phyloP scores from a whole-genome alignment of 2,329 filamentous ascomycete genomes.

The Diaporthe sp. region DNA sequence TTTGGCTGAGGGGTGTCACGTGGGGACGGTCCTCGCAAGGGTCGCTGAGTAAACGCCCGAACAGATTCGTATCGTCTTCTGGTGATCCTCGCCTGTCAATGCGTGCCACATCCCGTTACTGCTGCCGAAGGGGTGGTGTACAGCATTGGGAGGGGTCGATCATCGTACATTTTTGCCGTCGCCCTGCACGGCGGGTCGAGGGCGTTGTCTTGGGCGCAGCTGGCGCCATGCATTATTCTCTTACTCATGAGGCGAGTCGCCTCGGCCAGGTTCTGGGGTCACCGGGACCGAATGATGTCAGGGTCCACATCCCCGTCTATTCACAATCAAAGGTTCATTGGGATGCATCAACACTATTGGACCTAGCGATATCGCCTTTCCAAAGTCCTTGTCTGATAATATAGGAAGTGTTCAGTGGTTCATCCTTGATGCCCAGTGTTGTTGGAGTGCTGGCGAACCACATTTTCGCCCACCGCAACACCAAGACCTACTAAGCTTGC shows the following conservation, averaged over 20 bases:
- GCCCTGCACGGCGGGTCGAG: slow-evolving; percentile 1
- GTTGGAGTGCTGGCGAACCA: neutral
- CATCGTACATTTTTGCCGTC: neutral
- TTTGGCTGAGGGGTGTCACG: slow-evolving; percentile 36
- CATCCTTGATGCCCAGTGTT: neutral
- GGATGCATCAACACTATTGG: slow-evolving; percentile 17
- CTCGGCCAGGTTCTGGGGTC: slow-evolving; percentile 22
- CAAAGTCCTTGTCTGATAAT: neutral
- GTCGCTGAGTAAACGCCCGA: neutral
- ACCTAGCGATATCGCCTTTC: neutral
- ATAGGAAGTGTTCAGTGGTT: neutral
- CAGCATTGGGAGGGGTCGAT: neutral
- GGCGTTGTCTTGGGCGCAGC: neutral
- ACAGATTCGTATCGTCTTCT: neutral
- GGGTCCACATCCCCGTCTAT: slow-evolving; percentile 25
- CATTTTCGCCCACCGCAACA: neutral
- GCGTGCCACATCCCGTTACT: neutral
- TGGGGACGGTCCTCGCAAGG: slow-evolving; percentile 11
- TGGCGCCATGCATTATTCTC: slow-evolving; percentile 15
- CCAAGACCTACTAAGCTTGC: neutral
- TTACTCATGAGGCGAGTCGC: slow-evolving; percentile 20
- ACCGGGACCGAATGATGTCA: slow-evolving; percentile 26
- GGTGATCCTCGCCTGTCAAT: neutral
- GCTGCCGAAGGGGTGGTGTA: neutral
- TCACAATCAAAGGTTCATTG: slow-evolving; percentile 30